A percentile compares a stretch with the other conserved stretches of the same genome.
Conservation (phyloP, 2,329 filamentous ascomycete genomes). For the Paramyrothecium sp. region DNA sequence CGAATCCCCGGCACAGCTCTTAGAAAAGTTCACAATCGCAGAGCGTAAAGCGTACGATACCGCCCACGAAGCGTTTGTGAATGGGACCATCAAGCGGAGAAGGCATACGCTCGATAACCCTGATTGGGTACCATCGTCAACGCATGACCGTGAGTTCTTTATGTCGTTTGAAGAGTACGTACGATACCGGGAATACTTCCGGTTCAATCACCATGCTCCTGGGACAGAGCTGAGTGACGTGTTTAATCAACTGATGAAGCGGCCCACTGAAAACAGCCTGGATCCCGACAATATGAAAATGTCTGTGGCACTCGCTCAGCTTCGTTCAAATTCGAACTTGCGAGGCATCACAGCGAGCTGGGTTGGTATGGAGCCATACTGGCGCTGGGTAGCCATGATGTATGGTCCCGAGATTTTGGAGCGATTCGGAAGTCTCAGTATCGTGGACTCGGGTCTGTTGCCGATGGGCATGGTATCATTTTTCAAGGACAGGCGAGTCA, state of each 20-base stretch:
- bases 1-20: slow-evolving; percentile 22
- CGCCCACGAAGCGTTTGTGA: slow-evolving; percentile 33
- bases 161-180: slow-evolving; percentile 43
- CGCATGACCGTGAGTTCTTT: slow-evolving; percentile 35
- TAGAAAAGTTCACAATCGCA: slow-evolving; percentile 29
- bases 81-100: slow-evolving; percentile 7
- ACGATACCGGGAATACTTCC: slow-evolving; percentile 38
- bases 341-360: slow-evolving; percentile 23
- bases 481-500: slow-evolving; percentile 40
- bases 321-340: slow-evolving; percentile 12
- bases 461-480: slow-evolving; percentile 47
- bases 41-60: slow-evolving; percentile 32
- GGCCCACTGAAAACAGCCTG: slow-evolving; percentile 24
- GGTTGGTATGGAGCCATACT: slow-evolving; percentile 37
- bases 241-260: slow-evolving; percentile 33
- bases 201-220: slow-evolving; percentile 19
- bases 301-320: slow-evolving; percentile 15
- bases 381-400: slow-evolving; percentile 45
- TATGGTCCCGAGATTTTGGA: slow-evolving; percentile 42
- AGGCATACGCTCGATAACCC: slow-evolving; percentile 11
- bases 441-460: slow-evolving; percentile 42
- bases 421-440: slow-evolving; percentile 41
- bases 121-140: slow-evolving; percentile 25
- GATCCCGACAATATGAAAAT: slow-evolving; percentile 22
- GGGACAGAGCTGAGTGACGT: slow-evolving; percentile 23